Evolutionary conservation across 768 basidiomycete species (phyloP).

Genomic region (Mycena pura): DNA sequence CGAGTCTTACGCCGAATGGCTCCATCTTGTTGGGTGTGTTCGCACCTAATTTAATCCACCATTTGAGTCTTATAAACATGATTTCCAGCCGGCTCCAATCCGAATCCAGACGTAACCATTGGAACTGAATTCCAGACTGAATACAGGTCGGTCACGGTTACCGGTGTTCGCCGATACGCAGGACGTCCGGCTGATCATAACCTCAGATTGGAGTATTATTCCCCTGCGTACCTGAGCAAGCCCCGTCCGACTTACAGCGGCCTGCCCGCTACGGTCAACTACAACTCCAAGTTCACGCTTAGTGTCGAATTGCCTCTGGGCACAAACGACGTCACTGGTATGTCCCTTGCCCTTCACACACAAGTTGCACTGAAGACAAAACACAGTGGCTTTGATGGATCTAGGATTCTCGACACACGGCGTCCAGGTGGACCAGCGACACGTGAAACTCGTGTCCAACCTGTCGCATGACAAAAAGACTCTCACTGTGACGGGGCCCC

Average conservation of each 20-base stretch:
- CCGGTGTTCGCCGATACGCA: neutral
- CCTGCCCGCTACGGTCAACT: too few species aligned
- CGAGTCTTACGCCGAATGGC: constrained; percentile 61
- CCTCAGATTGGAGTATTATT: too few species aligned
- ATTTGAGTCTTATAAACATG: neutral
- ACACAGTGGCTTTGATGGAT: constrained; percentile 27
- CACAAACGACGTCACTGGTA: too few species aligned
- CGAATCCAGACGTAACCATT: constrained; percentile 36
- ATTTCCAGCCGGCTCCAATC: constrained; percentile 49
- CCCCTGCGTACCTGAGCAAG: too few species aligned
- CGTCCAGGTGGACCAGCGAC: too few species aligned
- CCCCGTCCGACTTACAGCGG: too few species aligned
- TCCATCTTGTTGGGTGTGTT: constrained; percentile 31
- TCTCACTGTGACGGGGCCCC: neutral
- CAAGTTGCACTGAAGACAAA: neutral
- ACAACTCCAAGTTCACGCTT: too few species aligned
- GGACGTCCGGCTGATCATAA: neutral
- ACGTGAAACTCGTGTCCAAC: too few species aligned
- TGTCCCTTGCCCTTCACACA: neutral
- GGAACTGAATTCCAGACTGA: neutral
- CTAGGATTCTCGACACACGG: constrained; percentile 35
- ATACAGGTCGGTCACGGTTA: neutral
- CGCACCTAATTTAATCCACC: neutral
- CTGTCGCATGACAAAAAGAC: too few species aligned
- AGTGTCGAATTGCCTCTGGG: too few species aligned